These are phyloP conservation scores for Solidago caesia DNA, from an alignment of 129 eudicot species.

Conservation along the genomic window DNA sequence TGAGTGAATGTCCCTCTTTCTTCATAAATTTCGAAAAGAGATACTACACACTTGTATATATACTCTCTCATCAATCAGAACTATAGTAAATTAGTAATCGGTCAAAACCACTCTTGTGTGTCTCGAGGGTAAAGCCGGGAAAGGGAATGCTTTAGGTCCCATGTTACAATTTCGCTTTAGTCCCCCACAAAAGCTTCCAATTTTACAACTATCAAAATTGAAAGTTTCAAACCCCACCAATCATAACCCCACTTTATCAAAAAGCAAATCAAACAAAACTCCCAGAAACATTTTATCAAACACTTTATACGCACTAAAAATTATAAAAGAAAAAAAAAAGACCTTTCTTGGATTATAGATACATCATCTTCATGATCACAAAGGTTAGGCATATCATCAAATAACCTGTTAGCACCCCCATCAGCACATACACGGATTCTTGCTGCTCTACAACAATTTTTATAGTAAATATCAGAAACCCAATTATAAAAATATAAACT, in stretches of 20 bases:
- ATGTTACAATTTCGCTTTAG: too few species aligned
- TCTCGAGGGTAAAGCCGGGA: too few species aligned
- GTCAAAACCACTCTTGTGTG: too few species aligned
- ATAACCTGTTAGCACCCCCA: constrained; percentile 53
- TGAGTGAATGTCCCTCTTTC: too few species aligned
- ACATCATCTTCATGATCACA: constrained; percentile 24
- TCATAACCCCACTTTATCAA: not conserved
- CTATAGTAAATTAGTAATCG: too few species aligned
- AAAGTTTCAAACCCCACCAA: constrained; percentile 7
- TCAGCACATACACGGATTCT: constrained; percentile 49
- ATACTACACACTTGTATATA: too few species aligned
- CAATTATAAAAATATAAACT: not conserved
- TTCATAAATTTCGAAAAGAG: too few species aligned
- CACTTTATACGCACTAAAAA: constrained; percentile 2
- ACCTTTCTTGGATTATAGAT: constrained; percentile 30
- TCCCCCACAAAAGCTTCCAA: too few species aligned
- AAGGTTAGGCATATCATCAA: constrained; percentile 41
- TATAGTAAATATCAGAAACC: not conserved
- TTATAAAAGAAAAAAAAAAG: constrained; percentile 2
- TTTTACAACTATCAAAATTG: not conserved
- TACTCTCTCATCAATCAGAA: too few species aligned
- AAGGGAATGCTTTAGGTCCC: too few species aligned
- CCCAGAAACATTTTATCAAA: constrained; percentile 22
- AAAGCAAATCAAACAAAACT: constrained; percentile 17
- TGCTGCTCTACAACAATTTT: constrained; percentile 49